Evolutionary conservation across 1,284 basidiomycete genomes (phyloP), one percentile per base, ranked within the genome.

Genomic region (Ceratobasidium sp.): DNA sequence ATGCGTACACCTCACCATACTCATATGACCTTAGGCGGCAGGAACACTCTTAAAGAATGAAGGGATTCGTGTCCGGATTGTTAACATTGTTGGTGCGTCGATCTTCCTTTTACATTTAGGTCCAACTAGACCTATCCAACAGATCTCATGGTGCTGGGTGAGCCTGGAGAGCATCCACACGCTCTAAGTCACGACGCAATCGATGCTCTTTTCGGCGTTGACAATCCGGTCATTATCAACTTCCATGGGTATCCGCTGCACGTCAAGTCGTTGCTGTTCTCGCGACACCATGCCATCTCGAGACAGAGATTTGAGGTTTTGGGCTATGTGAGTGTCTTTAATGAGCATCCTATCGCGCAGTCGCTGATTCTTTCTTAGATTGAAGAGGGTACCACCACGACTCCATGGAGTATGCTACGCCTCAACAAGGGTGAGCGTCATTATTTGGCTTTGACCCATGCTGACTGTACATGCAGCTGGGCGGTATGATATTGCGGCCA

Each of bases 201-300:
- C 78, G 82, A 86, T 43, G 82, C 85, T 26, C 84, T 94, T 30
- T 93, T 95, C 82, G 93, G 92, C 3, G 77, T 79, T 18, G 87
- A 93, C 78, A 86, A 83, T 76, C 86, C 87, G 0, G 82, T 95
- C 53, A 85, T 92, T 78, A 86, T 94, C 82, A 94, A 93, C 82
- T 95, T 92, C 82, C 94, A 96, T 79, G 91, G 93, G 1, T 94
- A 92, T 78, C 88, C 89, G 0, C 84, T 86, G 52, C 89, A 92
- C 78, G 79, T 92, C 59, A 84, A 85, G 77, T 87, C 88, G 4
- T 76, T 92, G 75, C 78, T 92, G 65, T 89, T 86, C 62, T 50
- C 45, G 18, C 46, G 72, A 43, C 8, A 59, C 41, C 39, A 57
- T 8, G 41, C 64, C 3, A 4, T 71, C 16, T 30, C 61, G n/a